A percentile compares a stretch with the other conserved stretches of the same genome.
Evolutionary conservation across 176 grass and related monocot genomes (phyloP).

Genomic region (Tillandsia fasciculata): DNA sequence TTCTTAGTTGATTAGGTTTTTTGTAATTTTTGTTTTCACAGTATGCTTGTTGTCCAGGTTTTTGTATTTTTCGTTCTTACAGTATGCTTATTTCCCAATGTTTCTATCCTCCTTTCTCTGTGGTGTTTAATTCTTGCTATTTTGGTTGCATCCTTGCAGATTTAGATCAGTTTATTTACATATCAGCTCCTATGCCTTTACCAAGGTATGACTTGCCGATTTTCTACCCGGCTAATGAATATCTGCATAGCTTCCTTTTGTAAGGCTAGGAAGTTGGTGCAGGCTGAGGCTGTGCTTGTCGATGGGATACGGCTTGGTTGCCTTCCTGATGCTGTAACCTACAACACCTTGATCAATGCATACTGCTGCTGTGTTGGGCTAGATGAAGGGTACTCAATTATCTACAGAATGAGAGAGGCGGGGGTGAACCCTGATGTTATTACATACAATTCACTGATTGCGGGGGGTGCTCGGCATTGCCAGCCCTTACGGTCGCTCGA

Average conservation of each 20-base stretch:
- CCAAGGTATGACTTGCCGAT: slow-evolving; percentile 25
- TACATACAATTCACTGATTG: slow-evolving; percentile 80
- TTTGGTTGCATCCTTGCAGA: not conserved
- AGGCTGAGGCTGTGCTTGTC: slow-evolving; percentile 52
- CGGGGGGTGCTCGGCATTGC: slow-evolving; percentile 22
- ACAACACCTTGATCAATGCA: slow-evolving; percentile 70
- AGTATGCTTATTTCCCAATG: too few species aligned
- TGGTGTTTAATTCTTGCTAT: not conserved
- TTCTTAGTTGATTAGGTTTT: too few species aligned
- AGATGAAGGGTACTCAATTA: slow-evolving; percentile 38
- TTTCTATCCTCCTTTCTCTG: too few species aligned
- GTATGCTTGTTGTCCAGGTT: too few species aligned
- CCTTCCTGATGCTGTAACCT: slow-evolving; percentile 78
- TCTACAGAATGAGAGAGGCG: slow-evolving; percentile 61
- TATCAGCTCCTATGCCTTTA: slow-evolving; percentile 8
- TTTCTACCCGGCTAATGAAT: slow-evolving; percentile 59
- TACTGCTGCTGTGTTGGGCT: slow-evolving; percentile 51
- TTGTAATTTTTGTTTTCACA: too few species aligned
- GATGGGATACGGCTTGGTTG: slow-evolving; percentile 75
- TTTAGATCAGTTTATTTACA: not conserved
- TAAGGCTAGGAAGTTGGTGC: slow-evolving; percentile 37
- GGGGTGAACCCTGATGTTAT: slow-evolving; percentile 59
- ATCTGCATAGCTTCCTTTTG: slow-evolving; percentile 68
- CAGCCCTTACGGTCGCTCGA: slow-evolving; percentile 40
- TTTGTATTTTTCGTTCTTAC: too few species aligned